phyloP scores from a whole-genome alignment of 768 basidiomycete genomes.

The Neoboletus brunneissimus region DNA sequence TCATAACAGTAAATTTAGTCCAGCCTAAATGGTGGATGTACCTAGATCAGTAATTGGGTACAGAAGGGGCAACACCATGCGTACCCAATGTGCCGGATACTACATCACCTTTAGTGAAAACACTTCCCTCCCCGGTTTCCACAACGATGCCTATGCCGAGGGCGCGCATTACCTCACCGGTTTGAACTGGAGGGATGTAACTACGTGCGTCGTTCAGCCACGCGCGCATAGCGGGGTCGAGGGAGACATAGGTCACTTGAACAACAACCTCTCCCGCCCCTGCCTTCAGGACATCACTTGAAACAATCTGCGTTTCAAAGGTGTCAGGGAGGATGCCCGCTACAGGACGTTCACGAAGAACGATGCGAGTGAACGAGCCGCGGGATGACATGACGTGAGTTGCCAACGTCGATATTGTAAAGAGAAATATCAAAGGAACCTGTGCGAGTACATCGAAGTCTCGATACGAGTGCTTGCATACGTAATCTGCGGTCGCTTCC shows the following conservation, averaged over 20 bases:
- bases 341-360: conserved; percentile 72
- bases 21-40: conserved; percentile 48
- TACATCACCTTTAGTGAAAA: conserved; percentile 61
- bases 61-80: conserved; percentile 15
- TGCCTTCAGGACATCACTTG: conserved; percentile 52
- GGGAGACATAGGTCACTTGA: conserved; percentile 71
- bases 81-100: conserved; percentile 63
- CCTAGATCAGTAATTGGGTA: not conserved
- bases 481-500: not conserved
- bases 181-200: conserved; percentile 41
- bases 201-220: conserved; percentile 74
- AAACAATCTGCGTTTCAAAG: conserved; percentile 58
- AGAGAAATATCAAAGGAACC: not conserved
- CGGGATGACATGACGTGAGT: conserved; percentile 18
- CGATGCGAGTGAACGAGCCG: conserved; percentile 57
- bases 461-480: not conserved
- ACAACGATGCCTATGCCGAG: conserved; percentile 64
- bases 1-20: conserved; percentile 69
- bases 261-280: conserved; percentile 60
- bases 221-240: conserved; percentile 89
- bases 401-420: not conserved
- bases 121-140: conserved; percentile 50
- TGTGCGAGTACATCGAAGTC: not conserved
- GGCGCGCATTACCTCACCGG: not conserved
- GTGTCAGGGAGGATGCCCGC: conserved; percentile 69